Evolutionary conservation across 1,139 yeast genomes (phyloP), one percentile per base, ranked within the genome.

Genomic region (Geotrichum candidum): DNA sequence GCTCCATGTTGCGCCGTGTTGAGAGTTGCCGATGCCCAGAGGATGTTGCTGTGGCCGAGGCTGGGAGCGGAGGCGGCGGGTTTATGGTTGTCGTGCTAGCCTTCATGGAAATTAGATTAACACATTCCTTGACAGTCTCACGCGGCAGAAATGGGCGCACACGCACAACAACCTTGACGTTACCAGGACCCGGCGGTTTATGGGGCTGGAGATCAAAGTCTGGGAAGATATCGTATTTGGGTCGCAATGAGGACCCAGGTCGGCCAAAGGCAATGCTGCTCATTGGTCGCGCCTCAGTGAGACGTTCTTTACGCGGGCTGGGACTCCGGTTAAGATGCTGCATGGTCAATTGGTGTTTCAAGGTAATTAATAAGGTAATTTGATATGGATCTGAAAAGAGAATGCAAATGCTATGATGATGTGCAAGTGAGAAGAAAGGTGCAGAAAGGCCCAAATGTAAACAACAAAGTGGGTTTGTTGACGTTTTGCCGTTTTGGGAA

Each of bases 81-180:
- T 54, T 59, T 10, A 73, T 67, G 13, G 68, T 68, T 0, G 74
- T 71, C 23, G 67, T 59, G 18, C 66, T 70, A 1, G 67, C 59
- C 41, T 66, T 64, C 73, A 74, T 71, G 6, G 64, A 57, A 35
- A 75, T 70, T 25, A 74, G 62, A 53, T 70, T 63, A 27, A 63
- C 56, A 23, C 68, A 65, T 3, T 65, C 64, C 35, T 63, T 65
- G 31, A 66, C 64, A 1, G 64, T 59, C 58, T 73, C 76, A 59
- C 77, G 65, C 13, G 66, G 68, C 6, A 74, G 64, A 56, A 76
- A 67, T 18, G 79, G 79, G 27, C 79, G 65, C 10, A 72, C 76
- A 57, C 79, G 63, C 1, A 76, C 78, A 2, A 74, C 78, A 4
- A 77, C 79, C 62, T 72, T 74, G 58, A 76, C 72, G 61, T 75